phyloP scores from a whole-genome alignment of 2,329 filamentous ascomycete genomes.

The Aureobasidium namibiae region DNA sequence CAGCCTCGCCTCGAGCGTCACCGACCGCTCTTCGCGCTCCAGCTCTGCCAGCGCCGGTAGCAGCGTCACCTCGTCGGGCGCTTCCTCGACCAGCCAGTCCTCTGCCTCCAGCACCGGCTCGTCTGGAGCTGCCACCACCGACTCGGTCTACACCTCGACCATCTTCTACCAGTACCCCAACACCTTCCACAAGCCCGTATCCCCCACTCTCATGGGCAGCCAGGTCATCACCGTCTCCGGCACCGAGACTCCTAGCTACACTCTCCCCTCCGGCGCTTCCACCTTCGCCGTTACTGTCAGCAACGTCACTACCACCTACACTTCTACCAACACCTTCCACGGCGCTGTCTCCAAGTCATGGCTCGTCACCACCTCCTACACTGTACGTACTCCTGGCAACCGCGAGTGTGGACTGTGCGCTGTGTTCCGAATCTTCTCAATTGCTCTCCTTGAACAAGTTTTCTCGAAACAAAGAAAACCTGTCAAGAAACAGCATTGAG shows the following conservation, averaged over 20 bases:
- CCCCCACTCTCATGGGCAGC: slow-evolving; percentile 11
- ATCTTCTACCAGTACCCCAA: slow-evolving; percentile 13
- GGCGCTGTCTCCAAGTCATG: background rate
- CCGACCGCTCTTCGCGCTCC: background rate
- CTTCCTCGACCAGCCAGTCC: background rate
- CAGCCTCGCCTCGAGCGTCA: background rate
- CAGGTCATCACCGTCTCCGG: slow-evolving; percentile 4
- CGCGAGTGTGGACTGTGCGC: background rate
- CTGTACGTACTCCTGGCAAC: background rate
- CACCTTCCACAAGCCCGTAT: slow-evolving; percentile 12
- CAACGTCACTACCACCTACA: slow-evolving; percentile 11
- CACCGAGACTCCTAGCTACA: background rate
- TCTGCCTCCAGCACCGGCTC: background rate
- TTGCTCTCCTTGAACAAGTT: background rate
- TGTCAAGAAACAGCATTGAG: background rate
- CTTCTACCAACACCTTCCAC: slow-evolving; percentile 12
- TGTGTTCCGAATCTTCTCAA: background rate
- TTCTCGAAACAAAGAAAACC: background rate
- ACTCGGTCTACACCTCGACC: background rate
- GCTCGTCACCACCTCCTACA: slow-evolving; percentile 4
- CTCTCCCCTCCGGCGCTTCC: background rate
- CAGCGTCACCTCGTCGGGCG: background rate
- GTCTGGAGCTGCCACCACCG: background rate
- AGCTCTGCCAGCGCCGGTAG: background rate
- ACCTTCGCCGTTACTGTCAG: background rate